Base-by-base conservation (phyloP, 2,329 filamentous ascomycete genomes). In the Penicillium sp. region DNA sequence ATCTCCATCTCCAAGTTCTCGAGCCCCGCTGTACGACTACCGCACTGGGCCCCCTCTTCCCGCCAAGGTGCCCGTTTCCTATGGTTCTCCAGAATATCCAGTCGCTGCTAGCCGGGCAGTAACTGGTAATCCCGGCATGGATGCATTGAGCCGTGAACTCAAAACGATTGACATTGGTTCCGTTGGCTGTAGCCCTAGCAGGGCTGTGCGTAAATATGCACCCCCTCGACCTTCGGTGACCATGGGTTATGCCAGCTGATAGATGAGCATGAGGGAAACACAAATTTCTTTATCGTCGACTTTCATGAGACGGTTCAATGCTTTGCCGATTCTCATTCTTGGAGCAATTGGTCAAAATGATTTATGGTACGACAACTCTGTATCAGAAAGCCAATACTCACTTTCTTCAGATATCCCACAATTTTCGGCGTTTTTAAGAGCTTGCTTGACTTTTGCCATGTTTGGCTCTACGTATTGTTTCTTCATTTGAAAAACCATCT, bases 101-200 rank as follows among this genome's bases (percentile, higher is more conserved):
- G 59, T 63, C 9, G 54, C 59, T 49, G 48, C 42, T 49, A 60
- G 46, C 57, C 69, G 54, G 61, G 61, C 51, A 1, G 54, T 39
- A 8, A 51, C 42, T 18, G 56, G 52, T 12, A 54, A 54, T 13
- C 47, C 51, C 52, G 61, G 55, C 36, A 64, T 68, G 68, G 73
- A 72, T 50, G 77, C 79, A 5, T 64, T 84, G 41, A 81, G 78
- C 44, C 68, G 79, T 32, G 81, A 84, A 63, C 68, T 84, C 55
- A 76, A 69, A 49, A 68, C 66, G 5, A 76, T 77, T 51, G 73
- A 77, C 49, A 75, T 77, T 47, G 74, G 74, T 7, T 61, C 62
- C 12, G 57, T 62, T 7, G 63, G 58, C 2, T 65, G 62, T 42
- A 69, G 60, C 46, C 50, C 57, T 25, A 53, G 57, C n/a, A 60